A percentile compares a stretch with the other conserved stretches of the same genome.
These are phyloP conservation scores for Draba incana DNA, from an alignment of 345 rosid genomes.

Conservation along the genomic window DNA sequence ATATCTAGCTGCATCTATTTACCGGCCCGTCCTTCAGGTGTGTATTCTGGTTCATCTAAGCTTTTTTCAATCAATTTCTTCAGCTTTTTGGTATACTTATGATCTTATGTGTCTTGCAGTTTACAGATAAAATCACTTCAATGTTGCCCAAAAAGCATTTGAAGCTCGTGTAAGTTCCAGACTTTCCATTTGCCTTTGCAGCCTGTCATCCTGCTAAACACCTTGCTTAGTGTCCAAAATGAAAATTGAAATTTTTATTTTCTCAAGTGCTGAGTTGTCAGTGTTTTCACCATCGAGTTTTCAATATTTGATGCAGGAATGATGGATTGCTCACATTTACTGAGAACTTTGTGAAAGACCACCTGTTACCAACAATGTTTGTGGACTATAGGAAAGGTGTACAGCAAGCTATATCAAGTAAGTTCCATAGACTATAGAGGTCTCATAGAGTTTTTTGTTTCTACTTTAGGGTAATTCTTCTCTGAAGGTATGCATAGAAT, in stretches of 20 bases:
- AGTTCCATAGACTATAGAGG: slow-evolving; percentile 45
- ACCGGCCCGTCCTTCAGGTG: slow-evolving; percentile 97
- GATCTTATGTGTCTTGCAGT: slow-evolving; percentile 61
- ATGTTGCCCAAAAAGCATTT: slow-evolving; percentile 87
- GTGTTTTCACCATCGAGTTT: slow-evolving; percentile 11
- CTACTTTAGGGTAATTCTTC: slow-evolving; percentile 24
- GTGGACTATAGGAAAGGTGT: slow-evolving; percentile 98
- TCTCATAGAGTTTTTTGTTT: slow-evolving; percentile 28
- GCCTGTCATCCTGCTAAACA: slow-evolving; percentile 25
- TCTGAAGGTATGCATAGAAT: slow-evolving; percentile 19
- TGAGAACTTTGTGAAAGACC: slow-evolving; percentile 98
- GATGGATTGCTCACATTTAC: slow-evolving; percentile 94
- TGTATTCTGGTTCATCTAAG: slow-evolving; percentile 41
- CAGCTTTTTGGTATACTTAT: slow-evolving; percentile 30
- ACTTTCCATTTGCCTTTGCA: not conserved
- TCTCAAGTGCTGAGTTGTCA: slow-evolving; percentile 14
- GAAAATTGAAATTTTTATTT: slow-evolving; percentile 24
- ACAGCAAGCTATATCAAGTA: slow-evolving; percentile 99
- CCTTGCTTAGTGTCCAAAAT: slow-evolving; percentile 18
- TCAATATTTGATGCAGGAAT: slow-evolving; percentile 57
- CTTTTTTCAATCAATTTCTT: slow-evolving; percentile 21
- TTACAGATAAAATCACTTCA: slow-evolving; percentile 85
- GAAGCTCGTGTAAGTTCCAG: slow-evolving; percentile 78
- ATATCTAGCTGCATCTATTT: slow-evolving; percentile 91
- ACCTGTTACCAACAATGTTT: slow-evolving; percentile 93